phyloP scores from a whole-genome alignment of 306 rosid genomes.

The Ormosia emarginata region DNA sequence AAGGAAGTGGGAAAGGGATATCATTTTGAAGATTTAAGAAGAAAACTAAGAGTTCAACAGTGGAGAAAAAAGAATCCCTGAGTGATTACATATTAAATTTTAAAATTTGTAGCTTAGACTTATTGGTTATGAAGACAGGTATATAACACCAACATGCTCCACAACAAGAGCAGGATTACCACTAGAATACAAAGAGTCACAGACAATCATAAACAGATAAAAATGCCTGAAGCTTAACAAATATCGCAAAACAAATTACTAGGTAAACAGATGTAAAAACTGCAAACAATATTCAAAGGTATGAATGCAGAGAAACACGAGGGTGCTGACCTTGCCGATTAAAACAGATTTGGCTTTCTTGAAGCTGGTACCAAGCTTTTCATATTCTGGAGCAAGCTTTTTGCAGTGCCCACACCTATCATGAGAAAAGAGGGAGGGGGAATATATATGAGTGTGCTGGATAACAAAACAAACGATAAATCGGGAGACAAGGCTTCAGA shows the following conservation, averaged over 20 bases:
- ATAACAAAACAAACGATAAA: not conserved
- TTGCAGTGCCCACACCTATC: slow-evolving; percentile 99
- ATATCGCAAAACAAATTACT: not conserved
- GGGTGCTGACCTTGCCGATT: slow-evolving; percentile 73
- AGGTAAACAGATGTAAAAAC: not conserved
- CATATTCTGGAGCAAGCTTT: slow-evolving; percentile 97
- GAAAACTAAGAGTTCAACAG: not conserved
- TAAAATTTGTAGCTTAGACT: slow-evolving; percentile 4
- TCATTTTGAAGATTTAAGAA: not conserved
- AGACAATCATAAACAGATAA: not conserved
- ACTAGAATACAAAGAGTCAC: not conserved
- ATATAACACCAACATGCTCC: not conserved
- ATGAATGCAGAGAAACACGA: not conserved
- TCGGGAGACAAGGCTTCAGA: not conserved
- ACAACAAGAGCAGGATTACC: not conserved
- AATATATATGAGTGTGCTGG: not conserved
- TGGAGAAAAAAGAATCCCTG: not conserved
- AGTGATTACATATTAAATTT: not conserved
- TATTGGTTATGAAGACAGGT: not conserved
- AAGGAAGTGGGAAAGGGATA: not conserved
- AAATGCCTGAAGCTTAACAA: not conserved
- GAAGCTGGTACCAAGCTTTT: slow-evolving; percentile 79
- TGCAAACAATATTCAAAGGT: not conserved
- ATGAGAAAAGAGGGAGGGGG: not conserved
- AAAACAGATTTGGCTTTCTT: slow-evolving; percentile 82